Evolutionary conservation across 225 moss, liverwort and hornwort species (phyloP), one percentile per base, ranked within the genome.

Genomic region (Bryoerythrophyllum caledonicum): DNA sequence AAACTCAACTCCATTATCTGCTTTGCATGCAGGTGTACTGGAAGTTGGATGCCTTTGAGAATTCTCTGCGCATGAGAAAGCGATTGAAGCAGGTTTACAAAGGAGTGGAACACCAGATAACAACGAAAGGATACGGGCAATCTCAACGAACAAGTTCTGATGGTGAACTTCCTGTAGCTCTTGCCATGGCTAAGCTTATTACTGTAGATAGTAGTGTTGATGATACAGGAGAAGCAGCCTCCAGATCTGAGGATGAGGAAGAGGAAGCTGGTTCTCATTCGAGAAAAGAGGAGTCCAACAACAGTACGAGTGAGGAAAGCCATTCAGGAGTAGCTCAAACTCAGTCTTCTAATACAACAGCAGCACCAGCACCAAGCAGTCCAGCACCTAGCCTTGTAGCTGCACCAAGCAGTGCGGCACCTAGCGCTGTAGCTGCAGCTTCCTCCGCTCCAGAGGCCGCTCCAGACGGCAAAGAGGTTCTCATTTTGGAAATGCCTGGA

Each of bases 1-100:
- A 51, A 60, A 71, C 74, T 78, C 34, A 66, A 23, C 46, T 71
- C 34, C 66, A 55, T 63, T 25, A 51, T 49, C 62, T 75, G 67
- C 63, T 56, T 81, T 78, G 25, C 63, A 56, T 76, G 74, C 88
- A 99, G 99, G 86, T 95, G 11, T 99, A 91, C 60, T 95, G 90
- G 90, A 95, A 95, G 78, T 57, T 99, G 72, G 95, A 95, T 80
- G 68, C 86, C 41, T 88, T 87, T 82, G 99, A 99, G 76, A 95
- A 95, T 78, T 90, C 90, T 63, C 80, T 91, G 80, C 91, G 99
- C 23, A 99, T 99, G 99, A 90, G 99, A 76, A 93, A 91, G 79
- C 91, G 95, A 68, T 76, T 99, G 82, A 99, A 91, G 80, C 91
- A 89, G 80, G 95, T 93, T 63, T 99, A 99, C 81, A 93, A 91